phyloP scores from a whole-genome alignment of 306 rosid species.

The Oemleria cerasiformis region DNA sequence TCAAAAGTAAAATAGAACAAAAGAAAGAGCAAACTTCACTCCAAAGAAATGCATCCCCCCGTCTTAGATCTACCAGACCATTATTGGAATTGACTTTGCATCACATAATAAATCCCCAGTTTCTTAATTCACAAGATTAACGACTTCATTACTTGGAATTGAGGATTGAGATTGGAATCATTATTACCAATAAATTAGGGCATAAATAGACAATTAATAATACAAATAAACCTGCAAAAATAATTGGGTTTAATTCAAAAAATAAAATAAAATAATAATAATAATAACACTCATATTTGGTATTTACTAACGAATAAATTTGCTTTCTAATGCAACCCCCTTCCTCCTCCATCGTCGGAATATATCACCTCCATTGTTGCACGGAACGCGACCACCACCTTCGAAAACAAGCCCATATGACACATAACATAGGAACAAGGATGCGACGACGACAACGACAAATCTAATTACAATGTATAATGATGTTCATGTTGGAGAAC shows the following conservation, averaged over 20 bases:
- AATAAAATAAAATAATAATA: background rate
- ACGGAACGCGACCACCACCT: background rate
- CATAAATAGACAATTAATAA: background rate
- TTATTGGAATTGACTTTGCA: conserved; percentile 1
- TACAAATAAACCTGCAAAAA: background rate
- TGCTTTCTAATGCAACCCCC: conserved; percentile 9
- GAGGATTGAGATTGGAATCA: too few relatives aligned
- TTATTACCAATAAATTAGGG: background rate
- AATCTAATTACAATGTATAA: conserved; percentile 12
- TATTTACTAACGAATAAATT: conserved; percentile 11
- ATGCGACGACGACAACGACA: conserved; percentile 1
- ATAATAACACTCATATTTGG: background rate
- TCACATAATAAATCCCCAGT: background rate
- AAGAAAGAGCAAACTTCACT: background rate
- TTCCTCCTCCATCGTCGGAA: background rate
- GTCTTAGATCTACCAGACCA: conserved; percentile 9
- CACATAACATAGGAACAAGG: background rate
- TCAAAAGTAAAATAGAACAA: background rate
- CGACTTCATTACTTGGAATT: background rate
- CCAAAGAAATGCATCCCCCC: background rate
- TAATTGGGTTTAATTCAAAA: conserved; percentile 1
- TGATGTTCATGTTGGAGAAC: background rate
- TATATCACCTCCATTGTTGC: background rate
- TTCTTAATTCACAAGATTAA: background rate
- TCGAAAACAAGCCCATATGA: background rate